Base-by-base conservation (phyloP, 78 protist genomes). In the Dictyostelium intermedium region DNA sequence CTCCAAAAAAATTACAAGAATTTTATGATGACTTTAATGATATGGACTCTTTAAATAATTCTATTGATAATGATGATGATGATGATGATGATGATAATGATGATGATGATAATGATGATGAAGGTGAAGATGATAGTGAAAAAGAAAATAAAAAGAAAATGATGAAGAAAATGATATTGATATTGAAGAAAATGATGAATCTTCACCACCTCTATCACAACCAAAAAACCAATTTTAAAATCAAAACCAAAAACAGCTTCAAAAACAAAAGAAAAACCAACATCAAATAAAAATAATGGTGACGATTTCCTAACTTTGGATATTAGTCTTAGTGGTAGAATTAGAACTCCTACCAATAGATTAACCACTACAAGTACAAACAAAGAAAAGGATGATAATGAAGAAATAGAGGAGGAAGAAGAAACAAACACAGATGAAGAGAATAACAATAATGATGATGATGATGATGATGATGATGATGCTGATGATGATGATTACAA, bases 21-120 rank as follows among this genome's bases (percentile, higher is more conserved):
- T 82, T 82, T 82, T 82, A 82, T 82, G 74, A 82, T 82, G 86
- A 82, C 60, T 56, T 82, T 23, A 63, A 60, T 16, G 70, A 50
- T 56, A 32, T 56, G 45, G 82, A 77, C 14, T 32, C 79, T 30
- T 30, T 30, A 30, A 14, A 39, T 35, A 41, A 35, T 41, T 73
- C 50, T 16, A 39, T n/a, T n/a, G 32, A 39, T 18, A n/a, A 25
- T 34, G 53, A 76, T 39, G 23, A 37, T 14, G 60, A 37, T 1
- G 34, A 47, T 20, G 84, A 50, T n/a, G 83, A 53, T 30, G 43
- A 32, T 47, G 91, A 84, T 39, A 74, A 85, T 27, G 37, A 73
- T 14, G 74, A 69, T 13, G 47, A 72, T 7, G 72, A 34, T 0
- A 9, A 39, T 37, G 35, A 77, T 37, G 41, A 77, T 8, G 60